Evolutionary conservation across 306 rosid species (phyloP), one percentile per base, ranked within the genome.

Genomic region (Abrus precatorius): DNA sequence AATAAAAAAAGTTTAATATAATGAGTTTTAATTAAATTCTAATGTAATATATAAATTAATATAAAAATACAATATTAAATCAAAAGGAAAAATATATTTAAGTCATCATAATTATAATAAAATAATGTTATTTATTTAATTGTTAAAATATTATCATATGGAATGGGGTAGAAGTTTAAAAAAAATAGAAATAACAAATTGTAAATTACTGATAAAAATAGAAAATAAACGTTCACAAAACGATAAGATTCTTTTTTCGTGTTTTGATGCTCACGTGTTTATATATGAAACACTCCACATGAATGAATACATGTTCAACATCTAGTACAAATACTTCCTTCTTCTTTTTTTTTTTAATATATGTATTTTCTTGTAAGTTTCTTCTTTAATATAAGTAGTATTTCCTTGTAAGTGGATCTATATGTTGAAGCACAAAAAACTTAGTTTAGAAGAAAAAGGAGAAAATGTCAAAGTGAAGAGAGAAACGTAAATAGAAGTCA

Each of bases 401-500:
- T 20, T 20, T 20, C 20, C 20, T 20, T 20, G 20, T 20, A 20
- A 20, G 20, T 20, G 20, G 20, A 5, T 72, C 9, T 8, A 13
- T 33, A 36, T 52, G 41, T 3, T 14, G 13, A 63, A 27, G 7
- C 2, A 49, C 2, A 49, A 9, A 33, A 20, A 29, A 6, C 27
- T 53, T 5, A 32, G 43, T 32, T 60, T 9, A 54, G 20, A 66
- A 50, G 13, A 53, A 5, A n/a, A 67, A 1, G 56, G 28, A 20
- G 1, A 27, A 79, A 65, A 33, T 69, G 20, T 70, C 1, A 27
- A 27, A 57, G n/a, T 2, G 0, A 5, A 60, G 55, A 34, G 40
- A 52, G 14, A 62, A 72, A 78, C 30, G 36, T 2, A 40, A 65
- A 69, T 45, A 47, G 61, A 57, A 55, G 66, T 41, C 85, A 40